Base-by-base conservation (phyloP, 202 grass and related monocot genomes). In the Panicum virgatum region DNA sequence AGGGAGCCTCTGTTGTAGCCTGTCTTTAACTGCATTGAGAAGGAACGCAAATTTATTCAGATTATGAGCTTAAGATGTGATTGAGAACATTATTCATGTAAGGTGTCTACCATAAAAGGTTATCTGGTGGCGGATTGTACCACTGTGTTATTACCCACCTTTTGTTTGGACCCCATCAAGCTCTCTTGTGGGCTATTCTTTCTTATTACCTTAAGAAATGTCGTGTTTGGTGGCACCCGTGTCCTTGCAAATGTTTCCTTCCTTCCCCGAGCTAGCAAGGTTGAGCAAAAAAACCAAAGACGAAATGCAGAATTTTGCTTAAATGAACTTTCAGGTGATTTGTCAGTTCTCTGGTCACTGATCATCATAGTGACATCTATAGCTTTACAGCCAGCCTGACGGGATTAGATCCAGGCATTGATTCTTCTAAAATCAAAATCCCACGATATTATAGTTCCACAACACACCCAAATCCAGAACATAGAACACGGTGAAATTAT, bases 1-100 rank as follows among this genome's bases (percentile, higher is more conserved):
- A 56, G 8, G 40, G 59, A 51, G 46, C 25, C 11, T 29, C 25
- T 78, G 48, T 82, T 32, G 42, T 26, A 23, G 4, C 69, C 68
- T 75, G 43, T 80, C 69, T 48, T 72, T 59, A 64, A 29, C 38
- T 2, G 20, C 72, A 1, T 53, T 6, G 53, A 29, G 36, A 77
- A 60, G 12, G 25, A 70, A 15, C 19, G 39, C 32, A 66, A 42
- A 72, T 82, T 77, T 81, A 54, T 61, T 77, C 9, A 20, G 36
- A 62, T 54, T 66, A 23, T 78, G 19, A 58, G 40, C 30, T n/a
- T 11, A 27, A 25, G 36, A 30, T 7, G 46, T 58, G 58, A 85
- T 58, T 66, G 72, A 29, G 19, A 72, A 73, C 48, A 67, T 51
- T 79, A 59, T 83, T 59, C 72, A 78, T 82, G 83, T 78, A 82